A percentile compares a stretch with the other conserved stretches of the same genome.
Conservation (phyloP, 441 rosid species). For the Syzygium syzygioides region DNA sequence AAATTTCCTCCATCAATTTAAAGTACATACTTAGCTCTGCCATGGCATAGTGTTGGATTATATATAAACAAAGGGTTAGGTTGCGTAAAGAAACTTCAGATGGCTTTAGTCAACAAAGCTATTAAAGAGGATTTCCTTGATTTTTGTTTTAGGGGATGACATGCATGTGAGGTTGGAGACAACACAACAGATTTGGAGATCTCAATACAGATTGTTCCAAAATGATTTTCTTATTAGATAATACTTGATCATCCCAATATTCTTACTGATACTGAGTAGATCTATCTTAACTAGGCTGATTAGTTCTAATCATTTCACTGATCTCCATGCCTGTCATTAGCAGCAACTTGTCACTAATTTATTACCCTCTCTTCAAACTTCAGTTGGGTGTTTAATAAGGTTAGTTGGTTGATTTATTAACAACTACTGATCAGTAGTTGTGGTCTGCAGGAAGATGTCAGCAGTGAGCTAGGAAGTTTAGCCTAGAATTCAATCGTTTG, state of each 20-base stretch:
- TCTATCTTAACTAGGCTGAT: neutral
- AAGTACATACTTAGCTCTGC: neutral
- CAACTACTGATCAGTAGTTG: neutral
- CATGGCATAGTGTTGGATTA: neutral
- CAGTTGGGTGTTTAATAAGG: neutral
- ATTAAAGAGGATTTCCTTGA: neutral
- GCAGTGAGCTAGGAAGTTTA: neutral
- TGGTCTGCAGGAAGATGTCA: neutral
- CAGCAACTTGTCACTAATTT: neutral
- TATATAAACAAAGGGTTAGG: neutral
- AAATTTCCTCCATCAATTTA: neutral
- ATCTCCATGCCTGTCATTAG: neutral
- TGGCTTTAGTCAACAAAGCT: neutral
- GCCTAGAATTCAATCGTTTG: neutral
- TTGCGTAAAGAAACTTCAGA: neutral
- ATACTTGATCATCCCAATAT: neutral
- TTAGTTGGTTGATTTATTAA: neutral
- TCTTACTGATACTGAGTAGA: neutral
- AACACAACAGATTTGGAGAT: neutral
- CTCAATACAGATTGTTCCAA: neutral
- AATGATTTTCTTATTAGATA: neutral
- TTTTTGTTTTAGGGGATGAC: neutral
- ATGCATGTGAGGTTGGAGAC: neutral
- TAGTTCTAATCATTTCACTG: neutral
- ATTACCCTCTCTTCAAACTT: neutral